phyloP scores from a whole-genome alignment of 805 yeast species.

The Barnettozyma sp. region DNA sequence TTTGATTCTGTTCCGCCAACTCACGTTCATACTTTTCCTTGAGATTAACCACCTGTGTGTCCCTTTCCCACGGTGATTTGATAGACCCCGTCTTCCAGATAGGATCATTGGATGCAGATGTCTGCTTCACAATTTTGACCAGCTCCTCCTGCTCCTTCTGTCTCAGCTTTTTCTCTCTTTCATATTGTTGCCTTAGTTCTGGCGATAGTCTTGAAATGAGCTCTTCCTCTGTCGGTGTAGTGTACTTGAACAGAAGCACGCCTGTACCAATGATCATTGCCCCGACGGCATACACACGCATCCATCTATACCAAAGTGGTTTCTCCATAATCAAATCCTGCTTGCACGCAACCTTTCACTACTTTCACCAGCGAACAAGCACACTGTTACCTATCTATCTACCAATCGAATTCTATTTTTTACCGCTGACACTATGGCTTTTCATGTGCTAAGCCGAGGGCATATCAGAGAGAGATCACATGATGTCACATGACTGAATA shows the following conservation, averaged over 20 bases:
- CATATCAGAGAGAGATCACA: too few species aligned
- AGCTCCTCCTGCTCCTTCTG: conserved; percentile 62
- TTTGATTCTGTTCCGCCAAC: conserved; percentile 36
- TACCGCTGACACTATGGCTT: not conserved
- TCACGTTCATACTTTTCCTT: conserved; percentile 42
- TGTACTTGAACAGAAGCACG: conserved; percentile 58
- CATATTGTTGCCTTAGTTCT: conserved; percentile 72
- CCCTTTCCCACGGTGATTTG: conserved; percentile 56
- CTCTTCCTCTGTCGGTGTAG: conserved; percentile 83
- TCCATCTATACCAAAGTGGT: conserved; percentile 55
- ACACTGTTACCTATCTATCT: too few species aligned
- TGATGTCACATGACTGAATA: too few species aligned
- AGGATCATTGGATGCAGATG: conserved; percentile 66
- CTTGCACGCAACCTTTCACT: too few species aligned
- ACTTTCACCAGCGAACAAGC: too few species aligned
- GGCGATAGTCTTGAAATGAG: conserved; percentile 71
- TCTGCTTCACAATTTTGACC: conserved; percentile 57
- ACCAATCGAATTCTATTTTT: conserved; percentile 1
- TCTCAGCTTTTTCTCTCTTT: conserved; percentile 52
- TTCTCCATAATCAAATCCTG: too few species aligned
- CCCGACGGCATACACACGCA: conserved; percentile 51
- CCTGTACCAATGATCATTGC: conserved; percentile 69
- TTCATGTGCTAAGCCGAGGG: too few species aligned
- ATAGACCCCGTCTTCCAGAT: conserved; percentile 77
- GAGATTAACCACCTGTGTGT: conserved; percentile 29